Conservation (phyloP, 257 asterid species). For the Solanum verrucosum region DNA sequence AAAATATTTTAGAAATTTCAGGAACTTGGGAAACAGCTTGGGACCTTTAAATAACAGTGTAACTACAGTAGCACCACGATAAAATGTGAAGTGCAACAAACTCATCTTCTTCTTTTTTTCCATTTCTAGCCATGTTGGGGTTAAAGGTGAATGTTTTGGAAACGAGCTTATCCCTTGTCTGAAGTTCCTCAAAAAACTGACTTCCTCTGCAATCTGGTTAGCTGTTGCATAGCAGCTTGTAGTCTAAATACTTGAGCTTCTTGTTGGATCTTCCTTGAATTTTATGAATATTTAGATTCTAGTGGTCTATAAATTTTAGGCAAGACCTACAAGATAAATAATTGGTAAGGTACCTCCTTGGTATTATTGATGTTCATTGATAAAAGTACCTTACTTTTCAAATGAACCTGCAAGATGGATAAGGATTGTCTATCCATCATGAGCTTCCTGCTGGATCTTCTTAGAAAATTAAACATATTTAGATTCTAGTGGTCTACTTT, state of each 20-base stretch:
- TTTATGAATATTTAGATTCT: background rate
- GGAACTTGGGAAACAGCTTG: background rate
- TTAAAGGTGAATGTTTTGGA: background rate
- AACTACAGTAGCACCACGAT: background rate
- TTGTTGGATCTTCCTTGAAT: background rate
- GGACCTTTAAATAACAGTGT: background rate
- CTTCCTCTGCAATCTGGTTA: background rate
- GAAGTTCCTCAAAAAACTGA: background rate
- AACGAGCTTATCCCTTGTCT: background rate
- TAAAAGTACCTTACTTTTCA: background rate
- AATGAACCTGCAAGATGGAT: background rate
- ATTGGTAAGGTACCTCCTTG: background rate
- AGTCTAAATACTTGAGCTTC: background rate
- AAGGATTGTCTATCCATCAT: background rate
- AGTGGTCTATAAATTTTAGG: background rate
- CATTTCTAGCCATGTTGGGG: background rate
- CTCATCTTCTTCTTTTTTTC: background rate
- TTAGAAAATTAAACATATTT: background rate
- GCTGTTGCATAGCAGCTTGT: background rate
- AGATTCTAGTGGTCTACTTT: background rate
- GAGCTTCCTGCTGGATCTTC: background rate
- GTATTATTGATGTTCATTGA: background rate
- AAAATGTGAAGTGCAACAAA: background rate
- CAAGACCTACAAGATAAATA: background rate
- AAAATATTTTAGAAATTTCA: background rate